Evolutionary conservation across 192 early-diverging fungal species (phyloP).

Genomic region (Chytriomyces sp.): DNA sequence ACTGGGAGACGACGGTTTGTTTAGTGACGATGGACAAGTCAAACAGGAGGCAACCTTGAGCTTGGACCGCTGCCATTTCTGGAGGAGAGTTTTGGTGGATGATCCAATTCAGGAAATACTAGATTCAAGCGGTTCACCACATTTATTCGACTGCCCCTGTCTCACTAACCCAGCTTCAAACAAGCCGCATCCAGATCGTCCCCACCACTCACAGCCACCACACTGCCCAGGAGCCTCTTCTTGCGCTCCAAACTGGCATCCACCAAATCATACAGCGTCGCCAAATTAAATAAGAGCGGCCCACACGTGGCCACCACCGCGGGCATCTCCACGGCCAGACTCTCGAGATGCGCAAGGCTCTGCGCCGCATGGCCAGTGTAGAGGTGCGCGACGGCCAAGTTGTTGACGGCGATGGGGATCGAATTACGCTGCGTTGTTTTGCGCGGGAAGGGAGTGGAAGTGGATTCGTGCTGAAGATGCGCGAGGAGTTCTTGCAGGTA

Average conservation of each 20-base stretch:
- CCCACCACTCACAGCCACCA: constrained; percentile 39
- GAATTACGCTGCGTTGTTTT: not conserved
- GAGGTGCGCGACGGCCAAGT: constrained; percentile 46
- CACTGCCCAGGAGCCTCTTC: constrained; percentile 36
- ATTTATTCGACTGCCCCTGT: too few species aligned
- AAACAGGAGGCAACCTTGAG: too few species aligned
- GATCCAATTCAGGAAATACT: too few species aligned
- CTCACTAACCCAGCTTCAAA: constrained; percentile 36
- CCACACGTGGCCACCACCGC: constrained; percentile 22
- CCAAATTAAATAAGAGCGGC: constrained; percentile 48
- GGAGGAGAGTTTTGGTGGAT: too few species aligned
- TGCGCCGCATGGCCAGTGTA: constrained; percentile 49
- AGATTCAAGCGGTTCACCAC: not conserved
- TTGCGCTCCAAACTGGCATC: constrained; percentile 45
- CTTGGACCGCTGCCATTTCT: too few species aligned
- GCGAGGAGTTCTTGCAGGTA: constrained; percentile 36
- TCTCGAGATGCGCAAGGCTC: constrained; percentile 44
- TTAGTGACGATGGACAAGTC: too few species aligned
- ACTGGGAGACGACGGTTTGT: constrained; percentile 6
- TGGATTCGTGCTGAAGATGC: constrained; percentile 1
- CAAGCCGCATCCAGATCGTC: constrained; percentile 47
- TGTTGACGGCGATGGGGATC: constrained; percentile 39
- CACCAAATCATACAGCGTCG: constrained; percentile 47
- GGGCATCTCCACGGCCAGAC: constrained; percentile 36
- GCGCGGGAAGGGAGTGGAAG: not conserved